These are phyloP conservation scores for Myxozyma kluyveri DNA, from an alignment of 805 yeast species.

Conservation along the genomic window DNA sequence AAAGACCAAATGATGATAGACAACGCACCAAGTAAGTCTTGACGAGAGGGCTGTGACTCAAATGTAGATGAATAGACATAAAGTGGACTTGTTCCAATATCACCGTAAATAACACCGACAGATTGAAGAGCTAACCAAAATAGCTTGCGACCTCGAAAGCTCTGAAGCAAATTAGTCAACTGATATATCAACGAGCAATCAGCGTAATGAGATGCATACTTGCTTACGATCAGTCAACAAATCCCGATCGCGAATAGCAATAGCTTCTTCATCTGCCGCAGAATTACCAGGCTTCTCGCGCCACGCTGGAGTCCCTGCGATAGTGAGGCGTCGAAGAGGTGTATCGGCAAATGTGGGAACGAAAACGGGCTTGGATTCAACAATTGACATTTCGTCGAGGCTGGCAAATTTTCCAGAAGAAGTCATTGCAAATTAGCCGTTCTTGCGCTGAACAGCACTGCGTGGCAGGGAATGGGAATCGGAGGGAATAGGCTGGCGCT, in stretches of 20 bases:
- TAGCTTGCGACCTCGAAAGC: not conserved
- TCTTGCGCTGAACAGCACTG: not conserved
- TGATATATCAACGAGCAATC: not conserved
- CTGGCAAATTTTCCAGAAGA: not conserved
- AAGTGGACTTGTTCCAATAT: conserved; percentile 60
- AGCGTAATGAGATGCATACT: not conserved
- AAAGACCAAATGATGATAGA: conserved; percentile 57
- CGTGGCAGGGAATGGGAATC: not conserved
- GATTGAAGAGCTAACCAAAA: conserved; percentile 44
- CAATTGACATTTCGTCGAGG: not conserved
- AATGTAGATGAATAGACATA: conserved; percentile 47
- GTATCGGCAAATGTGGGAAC: not conserved
- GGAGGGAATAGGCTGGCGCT: not conserved
- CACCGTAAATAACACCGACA: conserved; percentile 64
- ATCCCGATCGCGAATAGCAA: not conserved
- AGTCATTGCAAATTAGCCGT: not conserved
- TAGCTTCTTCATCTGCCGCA: not conserved
- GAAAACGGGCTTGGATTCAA: not conserved
- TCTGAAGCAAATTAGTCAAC: not conserved
- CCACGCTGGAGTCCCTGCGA: not conserved
- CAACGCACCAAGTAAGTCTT: conserved; percentile 49
- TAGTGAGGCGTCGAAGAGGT: not conserved
- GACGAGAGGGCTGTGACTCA: conserved; percentile 38
- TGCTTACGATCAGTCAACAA: not conserved
- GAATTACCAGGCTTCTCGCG: not conserved